Conservation (phyloP, 768 basidiomycete genomes). For the Tricholoma hemisulphureum region DNA sequence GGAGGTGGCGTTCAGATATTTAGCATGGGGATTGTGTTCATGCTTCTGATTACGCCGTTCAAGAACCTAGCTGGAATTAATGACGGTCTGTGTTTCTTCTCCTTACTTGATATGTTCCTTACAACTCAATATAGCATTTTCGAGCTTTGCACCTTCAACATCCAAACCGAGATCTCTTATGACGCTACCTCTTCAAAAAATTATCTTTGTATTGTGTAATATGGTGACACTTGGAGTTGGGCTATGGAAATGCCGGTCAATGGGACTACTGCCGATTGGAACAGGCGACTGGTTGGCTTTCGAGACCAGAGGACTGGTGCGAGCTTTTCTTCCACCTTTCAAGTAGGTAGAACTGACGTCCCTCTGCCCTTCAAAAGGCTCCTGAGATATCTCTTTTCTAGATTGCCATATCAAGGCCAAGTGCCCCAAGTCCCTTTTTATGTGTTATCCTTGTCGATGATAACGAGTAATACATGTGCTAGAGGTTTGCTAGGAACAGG, state of each 20-base stretch:
- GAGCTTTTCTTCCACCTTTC: constrained; percentile 22
- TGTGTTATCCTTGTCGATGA: background rate
- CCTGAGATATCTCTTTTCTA: constrained; percentile 14
- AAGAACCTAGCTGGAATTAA: constrained; percentile 81
- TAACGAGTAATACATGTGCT: background rate
- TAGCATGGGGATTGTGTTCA: constrained; percentile 94
- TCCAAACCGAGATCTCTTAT: constrained; percentile 48
- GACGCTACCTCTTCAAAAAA: constrained; percentile 67
- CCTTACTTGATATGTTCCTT: background rate
- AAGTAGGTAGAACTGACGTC: background rate
- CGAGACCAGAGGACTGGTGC: constrained; percentile 71
- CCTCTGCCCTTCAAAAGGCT: constrained; percentile 1
- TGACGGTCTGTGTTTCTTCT: constrained; percentile 51
- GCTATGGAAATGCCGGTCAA: constrained; percentile 88
- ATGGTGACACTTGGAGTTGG: constrained; percentile 78
- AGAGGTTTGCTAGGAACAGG: too few relatives aligned
- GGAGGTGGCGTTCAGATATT: constrained; percentile 95
- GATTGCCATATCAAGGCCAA: background rate
- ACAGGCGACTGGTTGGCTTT: constrained; percentile 96
- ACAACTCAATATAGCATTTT: constrained; percentile 51
- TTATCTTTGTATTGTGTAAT: constrained; percentile 72
- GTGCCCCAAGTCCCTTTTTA: background rate
- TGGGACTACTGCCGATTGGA: constrained; percentile 89
- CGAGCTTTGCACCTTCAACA: constrained; percentile 68
- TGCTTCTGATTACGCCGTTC: constrained; percentile 85